Percentiles rank a stretch among this genome's conserved stretches.
Conservation (phyloP, 1,284 basidiomycete genomes). For the Cutaneotrichosporon sp. region DNA sequence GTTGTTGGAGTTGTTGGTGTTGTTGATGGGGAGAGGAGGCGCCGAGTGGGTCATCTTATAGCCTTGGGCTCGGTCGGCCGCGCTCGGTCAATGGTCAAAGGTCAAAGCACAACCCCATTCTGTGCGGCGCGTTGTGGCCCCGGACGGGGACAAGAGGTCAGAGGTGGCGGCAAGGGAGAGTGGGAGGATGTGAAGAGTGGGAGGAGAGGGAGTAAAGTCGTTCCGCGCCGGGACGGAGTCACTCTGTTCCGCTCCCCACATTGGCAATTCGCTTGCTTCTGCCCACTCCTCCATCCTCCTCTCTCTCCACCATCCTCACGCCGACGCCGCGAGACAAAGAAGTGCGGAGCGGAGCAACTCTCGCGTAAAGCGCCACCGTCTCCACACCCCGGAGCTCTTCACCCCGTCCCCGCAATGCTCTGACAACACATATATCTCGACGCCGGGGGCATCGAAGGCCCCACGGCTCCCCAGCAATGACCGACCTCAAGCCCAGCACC, state of each 20-base stretch:
- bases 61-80: too few relatives aligned
- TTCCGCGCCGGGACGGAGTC: not conserved
- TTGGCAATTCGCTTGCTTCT: not conserved
- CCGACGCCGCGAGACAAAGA: not conserved
- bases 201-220: not conserved
- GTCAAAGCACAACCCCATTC: too few relatives aligned
- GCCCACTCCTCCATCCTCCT: not conserved
- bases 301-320: not conserved
- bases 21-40: not conserved
- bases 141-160: too few relatives aligned
- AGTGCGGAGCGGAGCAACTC: constrained; percentile 2
- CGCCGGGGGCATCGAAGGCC: not conserved
- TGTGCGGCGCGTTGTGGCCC: too few relatives aligned
- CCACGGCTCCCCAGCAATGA: constrained; percentile 1
- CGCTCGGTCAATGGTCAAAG: not conserved
- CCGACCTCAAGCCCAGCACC: not conserved
- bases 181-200: not conserved
- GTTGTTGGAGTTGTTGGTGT: not conserved
- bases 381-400: not conserved
- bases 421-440: not conserved
- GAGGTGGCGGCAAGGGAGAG: not conserved
- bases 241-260: not conserved
- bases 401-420: not conserved
- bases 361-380: not conserved
- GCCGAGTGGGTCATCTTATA: not conserved